These are phyloP conservation scores for Penicillium mononematosum DNA, from an alignment of 495 filamentous ascomycete species.

Conservation along the genomic window DNA sequence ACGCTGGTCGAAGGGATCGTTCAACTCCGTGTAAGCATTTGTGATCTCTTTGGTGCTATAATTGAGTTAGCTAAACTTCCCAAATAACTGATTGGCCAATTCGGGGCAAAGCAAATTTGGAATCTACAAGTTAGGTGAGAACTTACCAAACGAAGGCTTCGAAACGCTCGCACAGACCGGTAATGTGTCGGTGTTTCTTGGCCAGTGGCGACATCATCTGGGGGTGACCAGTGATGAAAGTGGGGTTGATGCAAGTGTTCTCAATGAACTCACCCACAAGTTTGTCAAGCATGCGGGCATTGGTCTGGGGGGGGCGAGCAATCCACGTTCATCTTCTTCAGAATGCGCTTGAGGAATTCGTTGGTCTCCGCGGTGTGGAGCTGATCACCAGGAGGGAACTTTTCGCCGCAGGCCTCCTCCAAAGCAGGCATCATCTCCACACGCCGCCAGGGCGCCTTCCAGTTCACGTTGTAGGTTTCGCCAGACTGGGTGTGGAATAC, in stretches of 20 bases:
- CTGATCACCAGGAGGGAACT: conserved; percentile 85
- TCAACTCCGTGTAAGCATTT: conserved; percentile 97
- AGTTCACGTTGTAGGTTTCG: conserved; percentile 86
- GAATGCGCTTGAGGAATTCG: conserved; percentile 77
- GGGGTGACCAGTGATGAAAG: conserved; percentile 91
- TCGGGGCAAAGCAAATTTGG: neutral
- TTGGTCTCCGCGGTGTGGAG: conserved; percentile 86
- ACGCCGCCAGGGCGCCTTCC: conserved; percentile 89
- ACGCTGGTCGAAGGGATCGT: conserved; percentile 93
- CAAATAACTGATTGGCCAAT: neutral
- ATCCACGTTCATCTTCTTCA: conserved; percentile 87
- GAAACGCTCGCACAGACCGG: conserved; percentile 92
- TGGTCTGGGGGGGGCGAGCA: conserved; percentile 85
- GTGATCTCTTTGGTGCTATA: conserved; percentile 74
- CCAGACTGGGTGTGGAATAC: conserved; percentile 78
- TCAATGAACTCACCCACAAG: conserved; percentile 96
- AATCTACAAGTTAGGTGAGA: conserved; percentile 81
- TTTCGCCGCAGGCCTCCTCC: conserved; percentile 85
- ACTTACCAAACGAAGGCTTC: conserved; percentile 78
- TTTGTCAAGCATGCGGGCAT: conserved; percentile 97
- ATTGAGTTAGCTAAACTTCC: neutral
- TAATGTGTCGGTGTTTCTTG: conserved; percentile 81
- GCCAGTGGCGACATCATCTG: conserved; percentile 98
- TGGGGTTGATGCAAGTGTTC: conserved; percentile 88
- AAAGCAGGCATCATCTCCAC: conserved; percentile 96